Evolutionary conservation across 2,329 filamentous ascomycete genomes (phyloP), one percentile per base, ranked within the genome.

Genomic region (Anthostomella pinea): DNA sequence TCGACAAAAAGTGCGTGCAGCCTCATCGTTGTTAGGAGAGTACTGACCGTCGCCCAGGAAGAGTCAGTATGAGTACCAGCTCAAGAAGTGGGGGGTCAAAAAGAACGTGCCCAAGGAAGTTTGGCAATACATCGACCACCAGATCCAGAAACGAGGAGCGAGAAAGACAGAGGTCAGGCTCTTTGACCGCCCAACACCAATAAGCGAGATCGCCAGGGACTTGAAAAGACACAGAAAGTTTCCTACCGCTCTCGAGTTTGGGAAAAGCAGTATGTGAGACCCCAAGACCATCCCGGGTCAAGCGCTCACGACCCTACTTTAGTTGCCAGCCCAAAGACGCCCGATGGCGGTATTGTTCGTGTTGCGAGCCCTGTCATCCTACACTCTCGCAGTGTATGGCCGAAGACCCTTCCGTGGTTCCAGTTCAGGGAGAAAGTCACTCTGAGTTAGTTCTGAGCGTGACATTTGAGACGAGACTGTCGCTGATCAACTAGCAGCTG

Each of bases 401-500:
- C 40, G 19, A 13, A n/a, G n/a, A 36, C n/a, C n/a, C 40, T 43
- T 4, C 40, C 40, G 10, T 43, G 32, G 32, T 27, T 43, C 5
- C 11, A 14, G n/a, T 43, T 43, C 14, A 26, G 14, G 22, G 18
- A 36, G 5, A 9, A 10, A n/a, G 13, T 37, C 10, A n/a, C 6
- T 3, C 11, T 31, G 5, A 17, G 40, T 39, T 27, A 29, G 31
- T 15, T 22, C 17, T 15, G 8, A 10, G n/a, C n/a, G n/a, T n/a
- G n/a, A n/a, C n/a, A n/a, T n/a, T n/a, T n/a, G n/a, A n/a, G n/a
- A n/a, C n/a, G n/a, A n/a, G n/a, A n/a, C n/a, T n/a, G n/a, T n/a
- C n/a, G n/a, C n/a, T n/a, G n/a, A n/a, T n/a, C n/a, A n/a, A n/a
- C n/a, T n/a, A n/a, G n/a, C n/a, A n/a, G n/a, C n/a, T n/a, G n/a